Percentiles rank a stretch among this genome's conserved stretches.
phyloP scores from a whole-genome alignment of 768 basidiomycete genomes.

The Strobilomyces dryophilus region DNA sequence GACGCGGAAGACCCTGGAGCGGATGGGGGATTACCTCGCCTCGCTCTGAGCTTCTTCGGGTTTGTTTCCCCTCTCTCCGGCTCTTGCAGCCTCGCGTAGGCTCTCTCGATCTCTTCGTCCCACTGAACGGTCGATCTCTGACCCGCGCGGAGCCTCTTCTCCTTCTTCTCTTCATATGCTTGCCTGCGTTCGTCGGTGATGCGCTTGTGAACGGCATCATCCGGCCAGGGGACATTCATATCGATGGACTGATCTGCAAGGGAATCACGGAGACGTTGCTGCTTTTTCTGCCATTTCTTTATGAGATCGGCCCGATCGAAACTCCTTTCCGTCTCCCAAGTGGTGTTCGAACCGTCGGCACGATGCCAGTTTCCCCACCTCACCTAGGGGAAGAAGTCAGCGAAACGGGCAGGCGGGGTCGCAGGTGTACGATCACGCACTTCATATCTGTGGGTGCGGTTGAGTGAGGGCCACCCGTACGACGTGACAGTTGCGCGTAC shows the following conservation, averaged over 20 bases:
- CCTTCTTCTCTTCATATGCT: conserved; percentile 43
- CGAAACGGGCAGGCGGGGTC: background rate
- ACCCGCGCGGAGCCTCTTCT: conserved; percentile 12
- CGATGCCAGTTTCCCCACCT: conserved; percentile 52
- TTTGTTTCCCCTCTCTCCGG: conserved; percentile 23
- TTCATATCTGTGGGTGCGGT: conserved; percentile 26
- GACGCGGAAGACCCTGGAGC: conserved; percentile 8
- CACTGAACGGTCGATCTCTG: conserved; percentile 15
- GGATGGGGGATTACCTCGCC: conserved; percentile 10
- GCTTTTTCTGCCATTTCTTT: conserved; percentile 33
- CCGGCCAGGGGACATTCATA: conserved; percentile 37
- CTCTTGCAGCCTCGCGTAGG: conserved; percentile 19
- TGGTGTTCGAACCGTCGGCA: conserved; percentile 48
- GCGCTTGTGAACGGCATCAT: conserved; percentile 41
- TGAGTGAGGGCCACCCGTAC: conserved; percentile 1
- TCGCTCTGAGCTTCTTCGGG: conserved; percentile 18
- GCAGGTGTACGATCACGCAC: conserved; percentile 14
- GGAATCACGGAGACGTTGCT: conserved; percentile 27
- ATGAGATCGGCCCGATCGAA: conserved; percentile 19
- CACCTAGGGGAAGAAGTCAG: conserved; percentile 33
- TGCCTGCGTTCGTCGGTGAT: conserved; percentile 41
- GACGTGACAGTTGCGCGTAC: background rate
- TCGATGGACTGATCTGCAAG: conserved; percentile 32
- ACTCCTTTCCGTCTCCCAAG: conserved; percentile 39
- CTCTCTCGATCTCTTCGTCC: conserved; percentile 27